Evolutionary conservation across 2,329 filamentous ascomycete species (phyloP).

Genomic region (Aspergillus neoniger): DNA sequence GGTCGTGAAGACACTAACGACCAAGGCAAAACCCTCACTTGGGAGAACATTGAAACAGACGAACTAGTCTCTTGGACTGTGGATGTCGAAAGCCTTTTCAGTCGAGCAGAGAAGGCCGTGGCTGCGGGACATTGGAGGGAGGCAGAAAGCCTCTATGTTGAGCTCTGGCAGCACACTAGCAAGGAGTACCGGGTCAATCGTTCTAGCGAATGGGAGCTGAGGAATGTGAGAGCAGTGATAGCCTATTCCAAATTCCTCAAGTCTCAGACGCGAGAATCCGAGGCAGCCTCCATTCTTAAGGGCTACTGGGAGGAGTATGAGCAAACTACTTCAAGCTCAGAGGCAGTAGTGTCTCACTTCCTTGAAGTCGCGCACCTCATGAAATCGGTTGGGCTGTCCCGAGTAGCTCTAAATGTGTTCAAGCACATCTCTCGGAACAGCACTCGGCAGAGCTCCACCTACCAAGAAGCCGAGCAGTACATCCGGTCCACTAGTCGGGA

Average conservation of each 20-base stretch:
- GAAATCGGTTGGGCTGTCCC: conserved; percentile 47
- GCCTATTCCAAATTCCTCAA: conserved; percentile 51
- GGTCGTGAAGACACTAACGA: conserved; percentile 22
- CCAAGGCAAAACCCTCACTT: conserved; percentile 25
- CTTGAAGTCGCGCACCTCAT: conserved; percentile 47
- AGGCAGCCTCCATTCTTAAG: conserved; percentile 49
- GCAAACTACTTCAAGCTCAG: conserved; percentile 42
- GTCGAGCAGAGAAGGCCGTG: conserved; percentile 40
- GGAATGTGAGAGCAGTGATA: conserved; percentile 49
- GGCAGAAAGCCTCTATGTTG: conserved; percentile 52
- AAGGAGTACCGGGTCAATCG: conserved; percentile 46
- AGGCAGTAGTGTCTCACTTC: conserved; percentile 41
- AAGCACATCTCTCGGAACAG: conserved; percentile 44
- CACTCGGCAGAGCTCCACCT: conserved; percentile 33
- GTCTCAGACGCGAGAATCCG: conserved; percentile 45
- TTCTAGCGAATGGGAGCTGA: conserved; percentile 50
- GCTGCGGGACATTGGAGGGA: conserved; percentile 33
- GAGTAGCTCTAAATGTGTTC: conserved; percentile 50
- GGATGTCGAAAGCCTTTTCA: conserved; percentile 39
- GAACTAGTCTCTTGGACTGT: conserved; percentile 30
- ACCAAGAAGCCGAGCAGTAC: conserved; percentile 47
- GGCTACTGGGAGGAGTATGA: conserved; percentile 54
- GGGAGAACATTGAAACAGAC: conserved; percentile 46
- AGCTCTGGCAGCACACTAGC: conserved; percentile 54
- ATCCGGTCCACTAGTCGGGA: conserved; percentile 47